Percentiles rank a stretch among this genome's conserved stretches.
Conservation (phyloP, 768 basidiomycete species). For the Leccinum subgranulosum region DNA sequence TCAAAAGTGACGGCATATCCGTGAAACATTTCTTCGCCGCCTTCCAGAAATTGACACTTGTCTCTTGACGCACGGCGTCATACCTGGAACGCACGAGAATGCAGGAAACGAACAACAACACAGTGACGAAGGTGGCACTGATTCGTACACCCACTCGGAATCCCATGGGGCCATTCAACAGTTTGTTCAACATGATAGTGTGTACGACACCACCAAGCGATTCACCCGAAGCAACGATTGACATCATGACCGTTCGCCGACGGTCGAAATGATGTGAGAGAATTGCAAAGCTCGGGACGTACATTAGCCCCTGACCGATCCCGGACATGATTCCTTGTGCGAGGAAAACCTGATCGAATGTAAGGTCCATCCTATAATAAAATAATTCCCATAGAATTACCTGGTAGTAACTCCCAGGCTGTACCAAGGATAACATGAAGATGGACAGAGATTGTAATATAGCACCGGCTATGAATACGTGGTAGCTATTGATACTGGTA, state of each 20-base stretch:
- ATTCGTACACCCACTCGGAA: slow-evolving; percentile 39
- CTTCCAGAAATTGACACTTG: slow-evolving; percentile 12
- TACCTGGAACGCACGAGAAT: slow-evolving; percentile 36
- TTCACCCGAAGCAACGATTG: slow-evolving; percentile 44
- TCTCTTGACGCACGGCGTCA: background rate
- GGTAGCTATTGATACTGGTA: background rate
- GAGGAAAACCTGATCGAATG: slow-evolving; percentile 36
- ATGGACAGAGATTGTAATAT: slow-evolving; percentile 27
- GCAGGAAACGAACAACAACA: slow-evolving; percentile 37
- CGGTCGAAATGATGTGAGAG: slow-evolving; percentile 44
- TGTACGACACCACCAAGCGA: slow-evolving; percentile 54
- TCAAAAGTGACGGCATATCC: slow-evolving; percentile 24
- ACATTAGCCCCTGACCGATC: slow-evolving; percentile 42
- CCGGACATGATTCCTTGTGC: slow-evolving; percentile 44
- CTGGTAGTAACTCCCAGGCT: slow-evolving; percentile 36
- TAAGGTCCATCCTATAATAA: background rate
- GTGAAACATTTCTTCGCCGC: slow-evolving; percentile 21
- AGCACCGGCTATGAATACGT: slow-evolving; percentile 22
- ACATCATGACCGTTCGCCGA: slow-evolving; percentile 41
- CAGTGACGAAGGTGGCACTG: slow-evolving; percentile 39
- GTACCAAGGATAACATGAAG: slow-evolving; percentile 38
- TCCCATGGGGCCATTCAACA: slow-evolving; percentile 40
- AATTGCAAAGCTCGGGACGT: slow-evolving; percentile 41
- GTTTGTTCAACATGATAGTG: slow-evolving; percentile 59
- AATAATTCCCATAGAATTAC: slow-evolving; percentile 9